Percentiles rank a stretch among this genome's conserved stretches.
Evolutionary conservation across 2,329 filamentous ascomycete species (phyloP).

Genomic region (Xylariaceae sp.): DNA sequence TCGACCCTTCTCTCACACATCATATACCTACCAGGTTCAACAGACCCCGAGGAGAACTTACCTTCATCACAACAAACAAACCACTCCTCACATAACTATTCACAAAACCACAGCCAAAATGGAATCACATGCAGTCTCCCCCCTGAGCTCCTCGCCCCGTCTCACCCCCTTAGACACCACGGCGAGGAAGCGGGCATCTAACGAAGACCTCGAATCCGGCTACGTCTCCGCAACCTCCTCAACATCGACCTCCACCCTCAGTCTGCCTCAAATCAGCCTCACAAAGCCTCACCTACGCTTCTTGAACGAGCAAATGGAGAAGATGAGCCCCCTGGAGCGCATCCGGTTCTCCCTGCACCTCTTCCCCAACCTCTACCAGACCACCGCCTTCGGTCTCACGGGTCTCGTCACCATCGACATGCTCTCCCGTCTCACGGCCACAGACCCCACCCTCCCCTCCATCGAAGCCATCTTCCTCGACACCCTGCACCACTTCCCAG

Average conservation of each 20-base stretch:
- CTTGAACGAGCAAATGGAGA: conserved; percentile 83
- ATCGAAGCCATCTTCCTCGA: conserved; percentile 75
- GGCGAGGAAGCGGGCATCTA: conserved; percentile 36
- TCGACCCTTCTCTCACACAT: neutral
- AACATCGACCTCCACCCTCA: conserved; percentile 56
- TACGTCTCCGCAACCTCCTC: conserved; percentile 64
- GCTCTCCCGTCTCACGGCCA: conserved; percentile 66
- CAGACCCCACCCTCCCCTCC: conserved; percentile 54
- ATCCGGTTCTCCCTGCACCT: conserved; percentile 87
- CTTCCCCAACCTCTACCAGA: conserved; percentile 84
- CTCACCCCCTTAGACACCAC: conserved; percentile 33
- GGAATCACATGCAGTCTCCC: conserved; percentile 34
- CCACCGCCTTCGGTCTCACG: conserved; percentile 75
- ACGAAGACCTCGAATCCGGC: conserved; percentile 67
- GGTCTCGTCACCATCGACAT: conserved; percentile 81
- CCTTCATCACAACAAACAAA: neutral
- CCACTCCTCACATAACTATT: neutral
- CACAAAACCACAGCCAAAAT: conserved; percentile 16
- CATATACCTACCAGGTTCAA: neutral
- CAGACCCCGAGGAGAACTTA: neutral
- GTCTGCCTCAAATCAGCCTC: conserved; percentile 74
- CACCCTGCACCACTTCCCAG: conserved; percentile 75
- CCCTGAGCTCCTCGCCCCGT: conserved; percentile 37
- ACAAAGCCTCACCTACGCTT: conserved; percentile 83
- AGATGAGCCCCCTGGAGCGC: conserved; percentile 84